phyloP scores from a whole-genome alignment of 2,329 filamentous ascomycete species.

The Ophiostoma triangulosporum region DNA sequence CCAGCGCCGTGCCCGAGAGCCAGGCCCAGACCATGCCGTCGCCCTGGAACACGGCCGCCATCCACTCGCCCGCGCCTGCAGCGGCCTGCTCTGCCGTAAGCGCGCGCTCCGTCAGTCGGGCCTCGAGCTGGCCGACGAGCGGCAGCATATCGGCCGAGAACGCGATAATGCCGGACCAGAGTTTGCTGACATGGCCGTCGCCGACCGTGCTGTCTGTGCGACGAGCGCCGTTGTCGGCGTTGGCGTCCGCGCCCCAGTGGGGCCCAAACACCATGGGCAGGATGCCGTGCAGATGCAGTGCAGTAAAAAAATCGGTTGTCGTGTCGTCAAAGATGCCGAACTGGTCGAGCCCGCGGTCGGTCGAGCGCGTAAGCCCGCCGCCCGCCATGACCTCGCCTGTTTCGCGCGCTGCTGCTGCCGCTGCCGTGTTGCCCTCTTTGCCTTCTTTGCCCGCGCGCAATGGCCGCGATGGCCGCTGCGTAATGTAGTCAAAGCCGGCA shows the following conservation, averaged over 20 bases:
- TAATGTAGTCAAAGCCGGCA: conserved; percentile 37
- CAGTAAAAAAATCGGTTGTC: conserved; percentile 24
- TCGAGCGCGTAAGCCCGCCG: conserved; percentile 34
- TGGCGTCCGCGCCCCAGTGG: conserved; percentile 21
- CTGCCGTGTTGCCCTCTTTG: not conserved
- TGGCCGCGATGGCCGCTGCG: conserved; percentile 30
- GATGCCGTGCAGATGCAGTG: conserved; percentile 27
- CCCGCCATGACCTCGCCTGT: conserved; percentile 39
- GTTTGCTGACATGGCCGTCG: conserved; percentile 21
- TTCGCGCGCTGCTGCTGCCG: conserved; percentile 12
- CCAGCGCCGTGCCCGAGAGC: conserved; percentile 35
- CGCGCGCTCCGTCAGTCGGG: conserved; percentile 18
- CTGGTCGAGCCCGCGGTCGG: conserved; percentile 28
- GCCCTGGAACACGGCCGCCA: conserved; percentile 36
- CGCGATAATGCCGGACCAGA: conserved; percentile 38
- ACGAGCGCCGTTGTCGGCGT: not conserved
- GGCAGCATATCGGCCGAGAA: conserved; percentile 33
- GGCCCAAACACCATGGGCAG: conserved; percentile 29
- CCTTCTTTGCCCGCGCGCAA: conserved; percentile 7
- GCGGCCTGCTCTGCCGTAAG: not conserved
- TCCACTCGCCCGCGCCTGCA: conserved; percentile 29
- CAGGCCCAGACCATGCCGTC: conserved; percentile 42
- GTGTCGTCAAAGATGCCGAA: conserved; percentile 35
- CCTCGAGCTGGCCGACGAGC: conserved; percentile 32
- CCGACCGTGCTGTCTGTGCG: not conserved